Conservation (phyloP, 2,329 filamentous ascomycete genomes). For the Pseudogymnoascus sp. region DNA sequence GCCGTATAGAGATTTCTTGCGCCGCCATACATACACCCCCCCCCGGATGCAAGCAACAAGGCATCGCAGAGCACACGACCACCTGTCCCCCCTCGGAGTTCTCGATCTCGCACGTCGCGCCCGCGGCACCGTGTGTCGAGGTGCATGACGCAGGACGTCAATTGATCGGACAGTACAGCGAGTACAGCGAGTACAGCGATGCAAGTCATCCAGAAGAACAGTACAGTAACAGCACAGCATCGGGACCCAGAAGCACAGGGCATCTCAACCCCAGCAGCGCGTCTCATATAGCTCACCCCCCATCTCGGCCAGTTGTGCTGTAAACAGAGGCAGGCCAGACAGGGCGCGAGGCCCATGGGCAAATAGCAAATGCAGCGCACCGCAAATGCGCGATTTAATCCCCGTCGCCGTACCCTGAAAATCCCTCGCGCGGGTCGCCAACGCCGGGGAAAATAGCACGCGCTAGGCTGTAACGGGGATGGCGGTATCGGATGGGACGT, state of each 20-base stretch:
- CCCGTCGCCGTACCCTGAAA: neutral
- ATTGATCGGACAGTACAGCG: neutral
- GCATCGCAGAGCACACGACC: neutral
- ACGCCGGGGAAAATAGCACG: neutral
- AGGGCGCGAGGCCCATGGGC: neutral
- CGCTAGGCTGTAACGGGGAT: neutral
- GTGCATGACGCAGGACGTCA: neutral
- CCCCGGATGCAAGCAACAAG: neutral
- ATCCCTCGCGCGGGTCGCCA: neutral
- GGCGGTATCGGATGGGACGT: neutral
- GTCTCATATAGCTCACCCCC: neutral
- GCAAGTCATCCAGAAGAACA: no score
- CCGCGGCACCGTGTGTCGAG: neutral
- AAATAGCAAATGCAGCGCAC: neutral
- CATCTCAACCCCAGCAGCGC: neutral
- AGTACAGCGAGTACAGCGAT: neutral
- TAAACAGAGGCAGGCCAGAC: neutral
- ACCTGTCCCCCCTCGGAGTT: neutral
- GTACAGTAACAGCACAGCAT: neutral
- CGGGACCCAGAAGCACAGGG: neutral
- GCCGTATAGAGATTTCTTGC: neutral
- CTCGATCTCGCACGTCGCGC: neutral
- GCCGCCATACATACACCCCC: neutral
- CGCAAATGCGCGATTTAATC: neutral
- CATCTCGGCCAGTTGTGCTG: neutral